Percentiles rank a stretch among this genome's conserved stretches.
phyloP scores from a whole-genome alignment of 208 protist species.

The Porcisia hertigi region DNA sequence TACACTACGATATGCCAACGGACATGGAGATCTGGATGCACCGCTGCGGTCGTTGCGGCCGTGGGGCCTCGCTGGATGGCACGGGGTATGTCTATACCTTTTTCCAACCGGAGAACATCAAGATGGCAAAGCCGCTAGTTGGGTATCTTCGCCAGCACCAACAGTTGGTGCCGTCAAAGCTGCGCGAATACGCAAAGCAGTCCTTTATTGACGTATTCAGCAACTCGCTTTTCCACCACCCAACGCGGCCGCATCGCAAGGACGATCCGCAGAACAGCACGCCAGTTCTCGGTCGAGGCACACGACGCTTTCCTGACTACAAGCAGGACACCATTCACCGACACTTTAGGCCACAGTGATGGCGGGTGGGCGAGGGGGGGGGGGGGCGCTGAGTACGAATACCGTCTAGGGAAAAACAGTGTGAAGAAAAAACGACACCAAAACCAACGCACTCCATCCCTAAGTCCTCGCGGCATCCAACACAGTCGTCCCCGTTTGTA shows the following conservation, averaged over 20 bases:
- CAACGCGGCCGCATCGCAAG: conserved; percentile 64
- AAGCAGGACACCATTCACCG: conserved; percentile 60
- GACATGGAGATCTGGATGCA: conserved; percentile 97
- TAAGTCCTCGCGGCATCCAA: neutral
- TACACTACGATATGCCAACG: conserved; percentile 97
- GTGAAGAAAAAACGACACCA: neutral
- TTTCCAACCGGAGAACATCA: conserved; percentile 85
- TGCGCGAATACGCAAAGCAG: conserved; percentile 82
- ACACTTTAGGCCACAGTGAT: conserved; percentile 68
- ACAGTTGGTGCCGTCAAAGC: conserved; percentile 82
- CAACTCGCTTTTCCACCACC: conserved; percentile 76
- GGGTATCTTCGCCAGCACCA: conserved; percentile 66
- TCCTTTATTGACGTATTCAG: conserved; percentile 80
- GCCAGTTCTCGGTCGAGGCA: conserved; percentile 55
- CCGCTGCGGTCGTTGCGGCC: conserved; percentile 95
- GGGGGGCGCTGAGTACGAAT: neutral
- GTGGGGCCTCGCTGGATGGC: conserved; percentile 51
- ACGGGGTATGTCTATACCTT: conserved; percentile 81
- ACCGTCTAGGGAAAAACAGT: neutral
- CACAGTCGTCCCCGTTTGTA: neutral
- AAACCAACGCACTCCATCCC: neutral
- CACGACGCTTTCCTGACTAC: conserved; percentile 76
- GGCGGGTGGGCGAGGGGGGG: neutral
- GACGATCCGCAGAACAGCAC: conserved; percentile 70
- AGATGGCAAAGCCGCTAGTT: conserved; percentile 80